phyloP scores from a whole-genome alignment of 306 rosid species.

The Prunus kanzakura region DNA sequence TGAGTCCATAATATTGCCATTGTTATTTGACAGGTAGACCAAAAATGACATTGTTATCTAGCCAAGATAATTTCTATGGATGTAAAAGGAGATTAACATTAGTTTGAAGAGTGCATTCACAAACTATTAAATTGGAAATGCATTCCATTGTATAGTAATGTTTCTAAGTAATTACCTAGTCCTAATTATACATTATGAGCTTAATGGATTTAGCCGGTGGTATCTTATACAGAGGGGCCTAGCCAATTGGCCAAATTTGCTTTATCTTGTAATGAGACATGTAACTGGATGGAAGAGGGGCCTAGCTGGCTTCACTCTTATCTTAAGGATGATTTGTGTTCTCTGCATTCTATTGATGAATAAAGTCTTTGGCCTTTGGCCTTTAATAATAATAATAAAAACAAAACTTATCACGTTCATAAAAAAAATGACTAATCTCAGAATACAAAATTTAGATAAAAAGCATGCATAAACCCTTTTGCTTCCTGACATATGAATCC shows the following conservation, averaged over 20 bases:
- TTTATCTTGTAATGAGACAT: no score
- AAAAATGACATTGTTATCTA: not conserved
- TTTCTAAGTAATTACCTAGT: not conserved
- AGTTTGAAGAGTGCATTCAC: not conserved
- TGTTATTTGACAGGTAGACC: not conserved
- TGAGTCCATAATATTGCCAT: not conserved
- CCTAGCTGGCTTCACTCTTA: no score
- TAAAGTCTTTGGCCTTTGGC: no score
- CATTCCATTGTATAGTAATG: not conserved
- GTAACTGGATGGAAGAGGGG: no score
- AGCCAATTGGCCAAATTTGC: no score
- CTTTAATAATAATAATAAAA: no score
- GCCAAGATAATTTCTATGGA: not conserved
- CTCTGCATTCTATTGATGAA: no score
- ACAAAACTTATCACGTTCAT: not conserved
- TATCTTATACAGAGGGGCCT: not conserved
- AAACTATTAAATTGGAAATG: not conserved
- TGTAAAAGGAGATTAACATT: not conserved
- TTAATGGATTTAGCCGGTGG: not conserved
- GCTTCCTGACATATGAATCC: not conserved
- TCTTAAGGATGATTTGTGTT: no score
- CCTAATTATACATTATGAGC: not conserved
- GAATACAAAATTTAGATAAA: not conserved
- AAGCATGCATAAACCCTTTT: not conserved
- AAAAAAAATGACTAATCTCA: not conserved